These are phyloP conservation scores for Cadophora malorum DNA, from an alignment of 2,329 filamentous ascomycete species.

Conservation along the genomic window DNA sequence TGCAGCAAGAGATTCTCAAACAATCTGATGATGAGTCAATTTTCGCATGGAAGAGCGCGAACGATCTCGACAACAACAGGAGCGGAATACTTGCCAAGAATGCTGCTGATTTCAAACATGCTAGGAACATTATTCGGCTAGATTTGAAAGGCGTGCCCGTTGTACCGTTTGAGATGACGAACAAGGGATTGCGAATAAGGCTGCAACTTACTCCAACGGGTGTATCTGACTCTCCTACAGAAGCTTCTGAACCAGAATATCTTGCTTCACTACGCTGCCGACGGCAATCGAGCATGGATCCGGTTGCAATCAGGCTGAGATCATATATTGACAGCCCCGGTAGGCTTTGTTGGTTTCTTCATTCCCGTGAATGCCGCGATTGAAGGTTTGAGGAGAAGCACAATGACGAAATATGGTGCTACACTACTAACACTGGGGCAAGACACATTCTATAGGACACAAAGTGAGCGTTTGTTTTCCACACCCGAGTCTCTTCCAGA, in stretches of 20 bases:
- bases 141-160: not conserved
- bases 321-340: not conserved
- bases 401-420: not conserved
- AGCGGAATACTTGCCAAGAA: not conserved
- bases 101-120: not conserved
- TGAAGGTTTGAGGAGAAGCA: not conserved
- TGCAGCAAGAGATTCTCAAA: slow-evolving; percentile 47
- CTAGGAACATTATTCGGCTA: not conserved
- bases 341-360: not conserved
- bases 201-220: not conserved
- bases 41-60: not conserved
- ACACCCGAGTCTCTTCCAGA: not conserved
- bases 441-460: not conserved
- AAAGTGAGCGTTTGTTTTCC: not conserved
- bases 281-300: not conserved
- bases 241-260: not conserved
- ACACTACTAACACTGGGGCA: not conserved
- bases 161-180: not conserved
- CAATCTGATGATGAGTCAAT: not conserved
- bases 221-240: not conserved
- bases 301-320: not conserved
- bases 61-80: no score
- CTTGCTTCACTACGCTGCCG: not conserved
- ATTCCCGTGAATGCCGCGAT: not conserved
- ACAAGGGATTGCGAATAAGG: not conserved